Evolutionary conservation across 129 eudicot genomes (phyloP), one percentile per base, ranked within the genome.

Genomic region (Saposhnikovia divaricata): DNA sequence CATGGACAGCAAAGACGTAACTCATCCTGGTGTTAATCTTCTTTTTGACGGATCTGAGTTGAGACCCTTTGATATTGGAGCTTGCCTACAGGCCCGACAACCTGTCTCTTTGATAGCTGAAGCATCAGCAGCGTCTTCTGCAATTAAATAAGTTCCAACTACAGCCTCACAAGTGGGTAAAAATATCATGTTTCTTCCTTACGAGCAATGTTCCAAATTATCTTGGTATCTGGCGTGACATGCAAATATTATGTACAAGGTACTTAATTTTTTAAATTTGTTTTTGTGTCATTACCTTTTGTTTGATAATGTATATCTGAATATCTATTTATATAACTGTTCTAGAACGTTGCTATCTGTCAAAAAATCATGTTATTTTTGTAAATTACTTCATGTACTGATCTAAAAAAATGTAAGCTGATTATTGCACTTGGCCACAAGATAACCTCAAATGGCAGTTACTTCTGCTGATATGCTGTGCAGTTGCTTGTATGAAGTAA

Each of bases 71-170:
- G 99, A 96, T 82, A 92, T 96, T 39, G 96, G 94, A 74, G 97
- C 99, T 79, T 90, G 98, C 86, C 88, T 92, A 65, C 99, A 96
- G 88, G 99, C 99, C 82, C 91, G 97, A 72, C 97, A 92, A 82
- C 97, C 98, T 42, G 97, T 92, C 65, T 86, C 93, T 72, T 87
- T 96, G 81, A 88, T 96, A 65, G 87, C 97, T 42, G 98, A 92
- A 85, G 99, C 99, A 48, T 90, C 98, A 68, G 85, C 91, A 14
- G 96, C 93, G 27, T 92, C 97, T 83, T 83, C 91, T 75, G 86
- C 92, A 38, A 78, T 79, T 73, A 92, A 89, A 82, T 93, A 89
- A 83, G 80, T 55, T 78, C 38, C 27, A 63, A 73, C 78, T 83
- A 79, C 75, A 71, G 44, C 75, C 73, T 81, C 50, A 77, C 48